Conservation (phyloP, 257 asterid genomes). For the Vinca minor region DNA sequence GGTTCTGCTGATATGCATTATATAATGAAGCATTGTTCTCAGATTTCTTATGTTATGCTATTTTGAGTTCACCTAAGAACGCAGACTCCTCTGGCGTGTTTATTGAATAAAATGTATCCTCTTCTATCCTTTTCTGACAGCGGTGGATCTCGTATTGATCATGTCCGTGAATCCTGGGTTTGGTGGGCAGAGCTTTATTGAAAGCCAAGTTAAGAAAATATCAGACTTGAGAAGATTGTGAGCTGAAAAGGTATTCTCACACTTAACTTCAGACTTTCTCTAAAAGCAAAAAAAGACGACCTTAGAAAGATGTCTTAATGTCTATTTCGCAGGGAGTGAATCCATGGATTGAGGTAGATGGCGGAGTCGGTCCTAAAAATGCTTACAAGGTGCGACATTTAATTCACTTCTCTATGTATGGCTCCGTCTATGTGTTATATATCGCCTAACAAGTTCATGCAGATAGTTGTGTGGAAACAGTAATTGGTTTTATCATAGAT, state of each 20-base stretch:
- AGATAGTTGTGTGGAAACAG: neutral
- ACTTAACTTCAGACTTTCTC: conserved; percentile 9
- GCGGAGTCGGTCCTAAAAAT: conserved; percentile 86
- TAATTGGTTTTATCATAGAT: neutral
- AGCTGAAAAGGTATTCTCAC: conserved; percentile 58
- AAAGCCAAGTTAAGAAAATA: conserved; percentile 97
- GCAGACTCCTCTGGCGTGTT: neutral
- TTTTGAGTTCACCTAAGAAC: neutral
- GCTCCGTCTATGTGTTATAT: neutral
- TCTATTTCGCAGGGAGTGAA: conserved; percentile 68
- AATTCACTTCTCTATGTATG: neutral
- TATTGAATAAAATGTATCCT: conserved; percentile 11
- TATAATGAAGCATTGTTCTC: neutral
- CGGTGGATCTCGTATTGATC: conserved; percentile 77
- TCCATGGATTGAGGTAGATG: conserved; percentile 99
- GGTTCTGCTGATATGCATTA: neutral
- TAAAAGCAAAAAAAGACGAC: conserved; percentile 15
- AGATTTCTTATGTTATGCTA: neutral
- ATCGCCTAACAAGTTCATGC: neutral
- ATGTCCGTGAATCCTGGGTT: conserved; percentile 99
- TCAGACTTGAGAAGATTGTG: conserved; percentile 83
- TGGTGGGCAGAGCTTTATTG: conserved; percentile 99
- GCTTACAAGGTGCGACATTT: conserved; percentile 68
- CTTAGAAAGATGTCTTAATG: conserved; percentile 4
- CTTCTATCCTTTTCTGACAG: conserved; percentile 33